Conservation (phyloP, 208 protist species). For the Trypanosomatidae sp. region DNA sequence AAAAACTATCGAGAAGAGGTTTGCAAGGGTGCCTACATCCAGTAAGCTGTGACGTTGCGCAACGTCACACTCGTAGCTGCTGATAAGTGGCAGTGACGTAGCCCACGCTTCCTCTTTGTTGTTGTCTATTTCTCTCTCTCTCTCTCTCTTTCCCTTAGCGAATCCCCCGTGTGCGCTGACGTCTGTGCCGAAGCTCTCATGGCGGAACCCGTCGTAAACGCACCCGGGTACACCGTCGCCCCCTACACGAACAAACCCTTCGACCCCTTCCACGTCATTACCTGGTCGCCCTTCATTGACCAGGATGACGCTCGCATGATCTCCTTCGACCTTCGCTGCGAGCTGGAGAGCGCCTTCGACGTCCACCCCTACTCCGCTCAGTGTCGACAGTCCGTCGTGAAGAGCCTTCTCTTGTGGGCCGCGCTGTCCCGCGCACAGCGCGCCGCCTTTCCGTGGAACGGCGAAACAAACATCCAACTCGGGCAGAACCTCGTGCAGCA, state of each 20-base stretch:
- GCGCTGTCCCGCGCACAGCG: constrained; percentile 3
- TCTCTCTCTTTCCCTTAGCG: no score
- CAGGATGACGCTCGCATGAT: constrained; percentile 16
- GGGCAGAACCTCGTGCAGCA: constrained; percentile 19
- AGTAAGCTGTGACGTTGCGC: no score
- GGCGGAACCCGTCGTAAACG: no score
- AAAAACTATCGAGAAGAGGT: no score
- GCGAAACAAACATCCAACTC: constrained; percentile 6
- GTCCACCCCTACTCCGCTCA: constrained; percentile 9
- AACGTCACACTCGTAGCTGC: no score
- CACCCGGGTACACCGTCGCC: no score
- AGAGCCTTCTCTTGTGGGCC: constrained; percentile 11
- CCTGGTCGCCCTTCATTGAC: constrained; percentile 15
- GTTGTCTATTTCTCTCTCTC: no score
- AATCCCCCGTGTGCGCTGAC: no score
- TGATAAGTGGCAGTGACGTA: no score
- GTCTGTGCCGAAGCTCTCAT: no score
- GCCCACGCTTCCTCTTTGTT: no score
- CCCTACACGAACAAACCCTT: not conserved
- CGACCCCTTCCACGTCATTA: constrained; percentile 9
- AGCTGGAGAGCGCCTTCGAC: constrained; percentile 13
- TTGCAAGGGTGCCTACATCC: no score
- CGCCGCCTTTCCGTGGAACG: constrained; percentile 4
- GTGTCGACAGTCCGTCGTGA: constrained; percentile 11
- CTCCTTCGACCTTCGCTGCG: constrained; percentile 5